Conservation (phyloP, 192 early-diverging fungal species). For the Haplosporangium gracile region DNA sequence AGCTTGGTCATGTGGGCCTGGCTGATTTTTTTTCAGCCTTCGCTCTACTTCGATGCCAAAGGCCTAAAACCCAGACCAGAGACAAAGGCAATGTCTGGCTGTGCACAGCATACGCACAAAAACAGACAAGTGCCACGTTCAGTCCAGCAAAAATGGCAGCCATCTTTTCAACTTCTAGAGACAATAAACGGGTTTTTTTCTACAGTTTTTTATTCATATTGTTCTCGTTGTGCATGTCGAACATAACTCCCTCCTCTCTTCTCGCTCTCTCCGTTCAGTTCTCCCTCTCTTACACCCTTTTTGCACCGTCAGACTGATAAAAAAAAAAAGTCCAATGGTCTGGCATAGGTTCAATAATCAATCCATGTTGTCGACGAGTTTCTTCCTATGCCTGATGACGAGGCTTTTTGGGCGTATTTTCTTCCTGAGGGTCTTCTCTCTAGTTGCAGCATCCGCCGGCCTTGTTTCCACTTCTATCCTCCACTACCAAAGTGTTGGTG, state of each 20-base stretch:
- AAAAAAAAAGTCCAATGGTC: not conserved
- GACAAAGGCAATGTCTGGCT: not conserved
- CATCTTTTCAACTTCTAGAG: not conserved
- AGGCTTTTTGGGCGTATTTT: not conserved
- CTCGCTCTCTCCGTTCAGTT: not conserved
- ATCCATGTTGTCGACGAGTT: not conserved
- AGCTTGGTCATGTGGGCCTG: not conserved
- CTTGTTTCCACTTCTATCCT: constrained; percentile 41
- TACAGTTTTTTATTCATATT: not conserved
- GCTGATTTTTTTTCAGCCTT: too few species aligned
- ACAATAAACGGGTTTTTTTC: not conserved
- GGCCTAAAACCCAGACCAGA: not conserved
- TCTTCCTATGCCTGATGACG: not conserved
- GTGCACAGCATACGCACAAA: not conserved
- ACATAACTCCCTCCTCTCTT: not conserved
- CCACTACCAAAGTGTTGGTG: constrained; percentile 52
- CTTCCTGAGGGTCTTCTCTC: constrained; percentile 3
- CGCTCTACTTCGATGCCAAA: not conserved
- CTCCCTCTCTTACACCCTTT: not conserved
- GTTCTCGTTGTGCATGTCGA: not conserved
- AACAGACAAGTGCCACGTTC: not conserved
- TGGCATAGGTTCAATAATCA: not conserved
- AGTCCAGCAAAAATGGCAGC: not conserved
- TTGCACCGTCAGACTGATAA: not conserved
- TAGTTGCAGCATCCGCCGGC: constrained; percentile 56